Percentiles rank a stretch among this genome's conserved stretches.
phyloP scores from a whole-genome alignment of 257 asterid species.

The Solanum chaucha region DNA sequence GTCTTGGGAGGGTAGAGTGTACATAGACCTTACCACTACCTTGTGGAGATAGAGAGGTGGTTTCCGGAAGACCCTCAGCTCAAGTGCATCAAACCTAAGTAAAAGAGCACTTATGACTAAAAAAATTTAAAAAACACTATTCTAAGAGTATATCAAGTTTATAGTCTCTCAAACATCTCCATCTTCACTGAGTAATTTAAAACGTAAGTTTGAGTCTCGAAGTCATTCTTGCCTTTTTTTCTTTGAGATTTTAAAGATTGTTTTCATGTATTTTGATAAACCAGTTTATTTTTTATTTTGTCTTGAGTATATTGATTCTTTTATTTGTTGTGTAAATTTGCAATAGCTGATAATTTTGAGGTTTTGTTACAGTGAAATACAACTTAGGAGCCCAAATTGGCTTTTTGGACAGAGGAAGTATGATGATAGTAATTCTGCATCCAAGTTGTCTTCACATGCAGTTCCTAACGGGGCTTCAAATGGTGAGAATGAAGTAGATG shows the following conservation, averaged over 20 bases:
- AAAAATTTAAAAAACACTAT: background rate
- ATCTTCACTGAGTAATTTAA: background rate
- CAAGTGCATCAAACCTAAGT: background rate
- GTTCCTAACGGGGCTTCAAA: conserved; percentile 30
- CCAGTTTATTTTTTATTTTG: background rate
- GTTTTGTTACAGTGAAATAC: conserved; percentile 65
- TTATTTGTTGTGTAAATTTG: background rate
- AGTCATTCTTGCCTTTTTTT: background rate
- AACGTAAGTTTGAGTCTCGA: background rate
- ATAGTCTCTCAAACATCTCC: background rate
- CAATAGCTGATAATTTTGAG: background rate
- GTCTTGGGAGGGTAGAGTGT: background rate
- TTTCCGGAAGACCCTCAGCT: background rate
- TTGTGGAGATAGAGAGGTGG: background rate
- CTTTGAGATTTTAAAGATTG: background rate
- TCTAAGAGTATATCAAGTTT: background rate
- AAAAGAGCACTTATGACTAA: background rate
- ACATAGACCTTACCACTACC: background rate
- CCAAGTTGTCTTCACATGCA: conserved; percentile 39
- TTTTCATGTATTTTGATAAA: background rate
- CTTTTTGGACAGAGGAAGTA: conserved; percentile 92
- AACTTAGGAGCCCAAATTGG: conserved; percentile 97
- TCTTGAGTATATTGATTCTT: background rate
- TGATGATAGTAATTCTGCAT: conserved; percentile 45
- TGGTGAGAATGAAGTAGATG: conserved; percentile 40